phyloP scores from a whole-genome alignment of 495 filamentous ascomycete genomes.

The Penicillium manginii region DNA sequence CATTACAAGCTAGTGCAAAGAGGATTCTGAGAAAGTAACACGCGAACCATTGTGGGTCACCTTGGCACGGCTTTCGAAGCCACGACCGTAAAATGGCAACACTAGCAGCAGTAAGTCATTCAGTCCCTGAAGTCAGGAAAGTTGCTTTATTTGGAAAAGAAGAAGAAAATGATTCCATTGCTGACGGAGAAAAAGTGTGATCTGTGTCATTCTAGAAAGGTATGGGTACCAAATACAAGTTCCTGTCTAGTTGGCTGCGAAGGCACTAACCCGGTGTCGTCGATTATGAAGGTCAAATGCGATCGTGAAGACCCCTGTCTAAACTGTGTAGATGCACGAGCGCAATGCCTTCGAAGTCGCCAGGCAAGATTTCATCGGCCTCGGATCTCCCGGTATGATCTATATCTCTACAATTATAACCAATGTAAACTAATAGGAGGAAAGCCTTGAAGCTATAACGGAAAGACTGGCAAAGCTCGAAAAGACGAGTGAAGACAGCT shows the following conservation, averaged over 20 bases:
- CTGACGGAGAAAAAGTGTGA: slow-evolving; percentile 28
- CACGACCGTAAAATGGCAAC: slow-evolving; percentile 1
- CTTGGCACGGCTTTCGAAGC: neutral
- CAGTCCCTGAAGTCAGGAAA: neutral
- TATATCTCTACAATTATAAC: neutral
- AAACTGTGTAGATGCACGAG: slow-evolving; percentile 29
- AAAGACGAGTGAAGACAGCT: slow-evolving; percentile 12
- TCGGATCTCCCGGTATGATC: slow-evolving; percentile 26
- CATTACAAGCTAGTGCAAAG: neutral
- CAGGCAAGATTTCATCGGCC: slow-evolving; percentile 31
- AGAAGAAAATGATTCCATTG: neutral
- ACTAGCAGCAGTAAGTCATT: slow-evolving; percentile 27
- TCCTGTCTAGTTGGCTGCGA: no score
- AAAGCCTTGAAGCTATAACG: slow-evolving; percentile 27
- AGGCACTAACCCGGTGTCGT: neutral
- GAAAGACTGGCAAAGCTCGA: slow-evolving; percentile 29
- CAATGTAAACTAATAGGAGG: slow-evolving; percentile 1
- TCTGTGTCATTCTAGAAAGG: slow-evolving; percentile 35
- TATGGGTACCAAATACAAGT: neutral
- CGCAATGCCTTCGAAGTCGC: slow-evolving; percentile 29
- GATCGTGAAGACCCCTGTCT: slow-evolving; percentile 34
- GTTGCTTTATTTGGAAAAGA: neutral
- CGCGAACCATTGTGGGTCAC: neutral
- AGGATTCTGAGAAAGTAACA: neutral
- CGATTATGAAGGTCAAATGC: slow-evolving; percentile 32